These are phyloP conservation scores for Cryptosporidium baileyi DNA, from an alignment of 169 alveolate species.

Conservation along the genomic window DNA sequence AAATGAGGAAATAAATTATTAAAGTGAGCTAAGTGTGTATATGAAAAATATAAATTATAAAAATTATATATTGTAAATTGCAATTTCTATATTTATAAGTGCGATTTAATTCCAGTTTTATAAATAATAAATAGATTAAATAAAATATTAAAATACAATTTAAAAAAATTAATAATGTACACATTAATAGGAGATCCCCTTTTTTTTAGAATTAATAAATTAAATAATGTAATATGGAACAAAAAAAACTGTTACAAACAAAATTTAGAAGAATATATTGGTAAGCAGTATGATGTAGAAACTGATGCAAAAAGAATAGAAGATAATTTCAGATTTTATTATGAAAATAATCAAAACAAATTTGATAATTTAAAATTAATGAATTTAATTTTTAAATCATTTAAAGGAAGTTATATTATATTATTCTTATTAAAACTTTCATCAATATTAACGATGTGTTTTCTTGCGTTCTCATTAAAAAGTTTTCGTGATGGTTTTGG, in stretches of 20 bases:
- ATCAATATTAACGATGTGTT: neutral
- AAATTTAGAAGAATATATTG: neutral
- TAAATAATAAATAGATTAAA: too few species aligned
- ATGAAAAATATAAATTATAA: too few species aligned
- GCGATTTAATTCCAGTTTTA: too few species aligned
- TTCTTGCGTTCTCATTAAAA: conserved; percentile 19
- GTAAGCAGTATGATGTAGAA: conserved; percentile 15
- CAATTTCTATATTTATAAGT: too few species aligned
- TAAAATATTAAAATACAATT: too few species aligned
- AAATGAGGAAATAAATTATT: too few species aligned
- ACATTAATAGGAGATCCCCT: conserved; percentile 47
- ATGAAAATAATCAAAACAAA: neutral
- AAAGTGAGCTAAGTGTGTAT: too few species aligned
- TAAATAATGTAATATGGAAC: conserved; percentile 33
- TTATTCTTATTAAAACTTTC: conserved; percentile 1
- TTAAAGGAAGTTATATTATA: conserved; percentile 7
- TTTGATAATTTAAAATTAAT: neutral
- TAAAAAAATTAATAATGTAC: conserved; percentile 1
- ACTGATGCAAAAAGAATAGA: conserved; percentile 4
- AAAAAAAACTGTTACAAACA: neutral
- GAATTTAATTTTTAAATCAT: neutral
- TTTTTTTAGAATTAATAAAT: conserved; percentile 13
- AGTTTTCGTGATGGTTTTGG: conserved; percentile 16
- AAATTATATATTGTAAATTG: too few species aligned
- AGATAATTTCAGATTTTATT: neutral